Conservation (phyloP, 768 basidiomycete genomes). For the Tubosaeta brunneosetosa region DNA sequence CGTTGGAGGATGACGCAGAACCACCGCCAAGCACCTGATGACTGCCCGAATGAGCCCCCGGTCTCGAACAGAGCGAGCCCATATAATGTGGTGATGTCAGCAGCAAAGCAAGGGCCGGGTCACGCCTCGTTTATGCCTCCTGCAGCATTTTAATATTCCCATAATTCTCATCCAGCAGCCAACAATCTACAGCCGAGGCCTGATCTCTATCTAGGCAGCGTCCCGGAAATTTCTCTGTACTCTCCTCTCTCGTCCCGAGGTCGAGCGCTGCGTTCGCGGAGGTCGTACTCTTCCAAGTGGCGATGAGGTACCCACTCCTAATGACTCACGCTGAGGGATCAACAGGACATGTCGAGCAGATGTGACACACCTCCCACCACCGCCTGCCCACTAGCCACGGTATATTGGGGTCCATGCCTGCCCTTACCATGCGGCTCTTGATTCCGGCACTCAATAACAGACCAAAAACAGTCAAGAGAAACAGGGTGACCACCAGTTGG, state of each 20-base stretch:
- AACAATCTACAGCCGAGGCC: background rate
- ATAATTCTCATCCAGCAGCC: background rate
- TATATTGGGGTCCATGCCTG: constrained; percentile 60
- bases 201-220: constrained; percentile 20
- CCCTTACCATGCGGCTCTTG: constrained; percentile 76
- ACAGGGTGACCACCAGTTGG: constrained; percentile 88
- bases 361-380: constrained; percentile 77
- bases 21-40: constrained; percentile 48
- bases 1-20: constrained; percentile 13
- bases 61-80: constrained; percentile 59
- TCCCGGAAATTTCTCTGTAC: constrained; percentile 42
- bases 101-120: background rate
- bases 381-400: constrained; percentile 60
- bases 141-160: constrained; percentile 10
- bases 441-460: constrained; percentile 81
- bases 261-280: constrained; percentile 33
- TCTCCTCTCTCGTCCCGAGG: constrained; percentile 35
- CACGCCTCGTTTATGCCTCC: background rate
- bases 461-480: constrained; percentile 83
- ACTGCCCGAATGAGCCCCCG: constrained; percentile 36
- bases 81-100: constrained; percentile 26
- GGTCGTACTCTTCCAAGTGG: constrained; percentile 49
- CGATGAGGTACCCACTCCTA: constrained; percentile 44
- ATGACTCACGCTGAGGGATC: constrained; percentile 11
- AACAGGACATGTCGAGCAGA: constrained; percentile 16